Percentiles rank a stretch among this genome's conserved stretches.
Conservation (phyloP, 108 stramenopile species). For the Cyclotella atomus region DNA sequence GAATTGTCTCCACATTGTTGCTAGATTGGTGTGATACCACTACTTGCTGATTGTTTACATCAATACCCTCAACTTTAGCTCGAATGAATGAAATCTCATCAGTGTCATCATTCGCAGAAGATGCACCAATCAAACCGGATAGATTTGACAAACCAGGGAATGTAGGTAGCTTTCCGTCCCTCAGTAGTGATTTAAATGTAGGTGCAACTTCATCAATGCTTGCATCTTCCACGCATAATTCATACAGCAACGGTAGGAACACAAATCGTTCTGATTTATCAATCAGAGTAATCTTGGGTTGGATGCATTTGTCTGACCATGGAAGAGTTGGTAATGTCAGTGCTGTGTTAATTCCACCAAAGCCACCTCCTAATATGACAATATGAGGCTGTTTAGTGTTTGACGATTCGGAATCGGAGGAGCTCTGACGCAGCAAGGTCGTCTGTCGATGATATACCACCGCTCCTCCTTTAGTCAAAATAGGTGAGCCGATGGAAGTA, state of each 20-base stretch:
- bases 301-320: constrained; percentile 25
- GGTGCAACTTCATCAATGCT: constrained; percentile 68
- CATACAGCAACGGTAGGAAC: constrained; percentile 88
- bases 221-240: constrained; percentile 76
- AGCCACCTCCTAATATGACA: constrained; percentile 73
- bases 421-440: neutral
- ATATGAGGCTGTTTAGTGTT: constrained; percentile 38
- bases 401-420: neutral
- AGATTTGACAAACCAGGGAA: constrained; percentile 5
- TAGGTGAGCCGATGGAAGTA: neutral
- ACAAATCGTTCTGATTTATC: constrained; percentile 86
- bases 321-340: constrained; percentile 52
- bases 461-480: neutral
- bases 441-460: too few species aligned
- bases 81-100: constrained; percentile 39
- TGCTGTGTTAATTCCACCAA: constrained; percentile 72
- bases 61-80: constrained; percentile 56
- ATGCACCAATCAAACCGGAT: neutral
- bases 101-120: neutral
- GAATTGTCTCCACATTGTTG: constrained; percentile 20
- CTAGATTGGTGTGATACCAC: constrained; percentile 15
- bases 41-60: constrained; percentile 40
- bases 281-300: constrained; percentile 70
- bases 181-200: constrained; percentile 60
- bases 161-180: constrained; percentile 22